phyloP scores from a whole-genome alignment of 1,139 yeast species.

The Diutina mesorugosa region DNA sequence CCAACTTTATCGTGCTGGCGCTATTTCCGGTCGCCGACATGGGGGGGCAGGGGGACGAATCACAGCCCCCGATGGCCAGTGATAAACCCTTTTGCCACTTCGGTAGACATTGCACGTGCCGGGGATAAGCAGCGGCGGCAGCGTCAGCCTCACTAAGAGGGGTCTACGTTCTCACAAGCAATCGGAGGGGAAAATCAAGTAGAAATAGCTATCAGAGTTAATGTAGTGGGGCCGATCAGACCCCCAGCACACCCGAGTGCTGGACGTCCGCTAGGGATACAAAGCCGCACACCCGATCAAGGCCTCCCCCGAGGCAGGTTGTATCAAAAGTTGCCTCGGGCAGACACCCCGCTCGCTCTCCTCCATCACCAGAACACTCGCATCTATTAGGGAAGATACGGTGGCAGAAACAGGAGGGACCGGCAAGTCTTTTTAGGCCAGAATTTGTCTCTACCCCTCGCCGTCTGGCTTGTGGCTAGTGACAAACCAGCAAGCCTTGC shows the following conservation, averaged over 20 bases:
- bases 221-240: constrained; percentile 16
- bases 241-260: constrained; percentile 3
- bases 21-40: not conserved
- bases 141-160: not conserved
- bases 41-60: not conserved
- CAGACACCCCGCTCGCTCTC: constrained; percentile 35
- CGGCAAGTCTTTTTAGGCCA: no score
- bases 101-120: not conserved
- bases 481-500: no score
- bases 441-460: no score
- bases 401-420: constrained; percentile 66
- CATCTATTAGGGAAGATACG: constrained; percentile 36
- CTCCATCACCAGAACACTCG: constrained; percentile 61
- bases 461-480: no score
- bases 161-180: not conserved
- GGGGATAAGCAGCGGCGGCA: not conserved
- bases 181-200: no score
- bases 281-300: constrained; percentile 26
- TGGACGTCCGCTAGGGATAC: constrained; percentile 7
- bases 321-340: constrained; percentile 20
- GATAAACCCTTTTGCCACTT: no score
- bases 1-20: not conserved
- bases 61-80: not conserved
- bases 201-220: not conserved
- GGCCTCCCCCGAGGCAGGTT: constrained; percentile 21